Conservation (phyloP, 176 grass and related monocot species). For the Aegilops speltoides region DNA sequence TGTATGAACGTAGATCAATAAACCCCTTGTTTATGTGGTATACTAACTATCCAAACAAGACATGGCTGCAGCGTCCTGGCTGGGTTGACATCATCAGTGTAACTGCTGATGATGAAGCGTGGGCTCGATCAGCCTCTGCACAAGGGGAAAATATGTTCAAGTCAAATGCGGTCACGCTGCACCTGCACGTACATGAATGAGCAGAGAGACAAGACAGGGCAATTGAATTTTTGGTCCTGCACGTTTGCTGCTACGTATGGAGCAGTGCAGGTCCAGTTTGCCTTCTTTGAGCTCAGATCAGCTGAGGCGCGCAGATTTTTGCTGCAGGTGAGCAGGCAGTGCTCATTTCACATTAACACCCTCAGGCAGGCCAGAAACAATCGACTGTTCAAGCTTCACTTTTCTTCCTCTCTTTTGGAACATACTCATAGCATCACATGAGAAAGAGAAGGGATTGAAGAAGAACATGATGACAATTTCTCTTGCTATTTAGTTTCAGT, state of each 20-base stretch:
- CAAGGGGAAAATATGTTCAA: background rate
- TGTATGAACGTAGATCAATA: too few relatives aligned
- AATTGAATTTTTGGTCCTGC: slow-evolving; percentile 16
- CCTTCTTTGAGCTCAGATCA: slow-evolving; percentile 1
- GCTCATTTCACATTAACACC: background rate
- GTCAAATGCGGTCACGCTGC: slow-evolving; percentile 19
- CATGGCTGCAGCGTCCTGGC: slow-evolving; percentile 12
- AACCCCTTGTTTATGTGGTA: background rate
- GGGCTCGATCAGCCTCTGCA: background rate
- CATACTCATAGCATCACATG: background rate
- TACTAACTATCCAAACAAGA: background rate
- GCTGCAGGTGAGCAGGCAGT: background rate
- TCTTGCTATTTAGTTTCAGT: background rate
- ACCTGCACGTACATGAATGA: slow-evolving; percentile 14
- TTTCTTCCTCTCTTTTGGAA: background rate
- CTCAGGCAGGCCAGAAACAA: background rate
- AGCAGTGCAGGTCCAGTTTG: background rate
- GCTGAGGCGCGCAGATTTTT: slow-evolving; percentile 11
- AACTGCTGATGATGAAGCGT: slow-evolving; percentile 17
- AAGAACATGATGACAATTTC: background rate
- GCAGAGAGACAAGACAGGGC: background rate
- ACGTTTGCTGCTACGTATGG: background rate
- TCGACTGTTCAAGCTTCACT: background rate
- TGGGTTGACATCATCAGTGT: slow-evolving; percentile 26
- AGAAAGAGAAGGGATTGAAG: background rate